Evolutionary conservation across 2,329 filamentous ascomycete species (phyloP).

Genomic region (Scopulariopsis brevicaulis): DNA sequence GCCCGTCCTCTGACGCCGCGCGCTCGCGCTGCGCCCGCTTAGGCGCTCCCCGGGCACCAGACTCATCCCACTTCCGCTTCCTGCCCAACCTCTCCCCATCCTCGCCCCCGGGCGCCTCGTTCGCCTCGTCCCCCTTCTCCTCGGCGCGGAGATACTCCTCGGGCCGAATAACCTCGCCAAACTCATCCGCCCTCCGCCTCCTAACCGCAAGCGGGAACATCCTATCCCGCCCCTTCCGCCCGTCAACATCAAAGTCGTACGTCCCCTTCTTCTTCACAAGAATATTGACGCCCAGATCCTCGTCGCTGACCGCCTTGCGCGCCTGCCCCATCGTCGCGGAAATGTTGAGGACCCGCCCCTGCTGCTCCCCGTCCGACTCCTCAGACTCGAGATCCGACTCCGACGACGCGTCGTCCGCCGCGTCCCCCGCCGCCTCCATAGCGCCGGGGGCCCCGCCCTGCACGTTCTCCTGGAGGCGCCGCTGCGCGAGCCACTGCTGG

Average conservation of each 20-base stretch:
- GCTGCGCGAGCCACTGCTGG: constrained; percentile 84
- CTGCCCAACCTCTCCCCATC: constrained; percentile 63
- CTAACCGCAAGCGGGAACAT: constrained; percentile 83
- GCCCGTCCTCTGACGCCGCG: constrained; percentile 28
- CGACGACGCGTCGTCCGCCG: constrained; percentile 73
- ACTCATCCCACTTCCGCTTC: constrained; percentile 89
- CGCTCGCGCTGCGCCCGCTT: constrained; percentile 47
- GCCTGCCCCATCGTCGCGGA: constrained; percentile 77
- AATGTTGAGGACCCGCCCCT: constrained; percentile 83
- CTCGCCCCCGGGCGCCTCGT: constrained; percentile 21
- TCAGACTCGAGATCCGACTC: constrained; percentile 80
- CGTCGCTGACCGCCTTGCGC: constrained; percentile 74
- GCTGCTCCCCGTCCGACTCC: constrained; percentile 79
- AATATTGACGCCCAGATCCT: constrained; percentile 85
- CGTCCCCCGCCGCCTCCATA: constrained; percentile 59
- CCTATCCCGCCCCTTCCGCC: constrained; percentile 83
- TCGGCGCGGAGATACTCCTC: constrained; percentile 92
- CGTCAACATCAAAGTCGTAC: constrained; percentile 87
- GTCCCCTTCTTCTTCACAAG: constrained; percentile 78
- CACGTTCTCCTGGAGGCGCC: constrained; percentile 73
- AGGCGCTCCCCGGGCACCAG: constrained; percentile 25
- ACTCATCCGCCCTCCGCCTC: constrained; percentile 74
- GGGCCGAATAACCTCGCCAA: constrained; percentile 83
- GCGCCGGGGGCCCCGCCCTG: constrained; percentile 56
- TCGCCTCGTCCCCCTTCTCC: constrained; percentile 57